Evolutionary conservation across 257 asterid genomes (phyloP), one percentile per base, ranked within the genome.

Genomic region (Solanum peruvianum): DNA sequence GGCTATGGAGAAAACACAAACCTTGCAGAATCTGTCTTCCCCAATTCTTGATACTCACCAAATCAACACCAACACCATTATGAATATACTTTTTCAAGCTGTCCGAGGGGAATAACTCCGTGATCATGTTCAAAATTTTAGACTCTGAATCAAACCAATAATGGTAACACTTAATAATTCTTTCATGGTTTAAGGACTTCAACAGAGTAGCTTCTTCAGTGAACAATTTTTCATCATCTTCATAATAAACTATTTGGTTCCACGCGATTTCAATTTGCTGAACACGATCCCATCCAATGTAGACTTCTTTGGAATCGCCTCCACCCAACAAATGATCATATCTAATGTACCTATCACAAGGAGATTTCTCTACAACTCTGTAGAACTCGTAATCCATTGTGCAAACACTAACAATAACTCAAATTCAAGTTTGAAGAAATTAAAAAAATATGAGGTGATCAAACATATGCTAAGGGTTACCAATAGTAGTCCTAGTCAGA

Each of bases 201-300:
- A 90, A 78, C 44, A 92, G 15, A 44, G 73, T 70, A 27, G 90
- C 92, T 85, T 93, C 95, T 85, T 93, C 94, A 1, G 67, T 42
- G 20, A 69, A 71, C 56, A 90, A 39, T 2, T 23, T 39, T 60
- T 87, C 88, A 29, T 69, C 75, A 13, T 69, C 39, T 69, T 31
- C 76, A 8, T 7, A 15, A 69, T 13, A 15, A 69, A 69, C 7
- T 4, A 31, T 69, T 69, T 69, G 93, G 83, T 82, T 87, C 94
- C 94, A 93, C 1, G 91, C 93, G 20, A 93, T 87, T 60, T 89
- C 92, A 27, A 44, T 42, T 4, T 88, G 80, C 25, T 29, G 27
- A 44, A 76, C 72, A 45, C 7, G 85, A 60, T 89, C 93, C 52
- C 89, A 89, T 2, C 92, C 95, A 37, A 67, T 89, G 67, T 89